A percentile compares a stretch with the other conserved stretches of the same genome.
phyloP scores from a whole-genome alignment of 2,329 filamentous ascomycete genomes.

The Aspergillus proliferans region DNA sequence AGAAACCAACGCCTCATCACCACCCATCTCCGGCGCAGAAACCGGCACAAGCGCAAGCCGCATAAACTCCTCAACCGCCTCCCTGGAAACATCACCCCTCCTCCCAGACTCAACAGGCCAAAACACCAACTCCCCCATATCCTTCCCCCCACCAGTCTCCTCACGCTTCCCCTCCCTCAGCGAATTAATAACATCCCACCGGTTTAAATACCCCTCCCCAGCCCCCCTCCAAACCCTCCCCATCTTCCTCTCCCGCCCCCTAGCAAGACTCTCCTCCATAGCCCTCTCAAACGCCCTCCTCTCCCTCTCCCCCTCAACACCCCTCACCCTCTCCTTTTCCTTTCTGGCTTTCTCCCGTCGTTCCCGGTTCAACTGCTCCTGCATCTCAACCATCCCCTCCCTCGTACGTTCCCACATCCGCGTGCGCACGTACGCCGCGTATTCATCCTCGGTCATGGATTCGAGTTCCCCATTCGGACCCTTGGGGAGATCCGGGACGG shows the following conservation, averaged over 20 bases:
- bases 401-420: conserved; percentile 97
- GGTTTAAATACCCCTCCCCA: conserved; percentile 59
- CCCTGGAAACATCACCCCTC: conserved; percentile 50
- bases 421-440: conserved; percentile 73
- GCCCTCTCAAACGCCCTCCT: conserved; percentile 49
- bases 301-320: conserved; percentile 41
- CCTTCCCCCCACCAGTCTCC: conserved; percentile 3
- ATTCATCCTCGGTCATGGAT: conserved; percentile 87
- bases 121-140: conserved; percentile 46
- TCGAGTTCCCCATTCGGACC: conserved; percentile 58
- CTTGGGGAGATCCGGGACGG: conserved; percentile 43
- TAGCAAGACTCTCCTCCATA: conserved; percentile 63
- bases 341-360: conserved; percentile 39
- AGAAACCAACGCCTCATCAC: conserved; percentile 36
- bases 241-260: conserved; percentile 57
- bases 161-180: conserved; percentile 6
- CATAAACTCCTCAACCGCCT: conserved; percentile 65
- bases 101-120: conserved; percentile 69
- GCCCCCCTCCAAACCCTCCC: conserved; percentile 44
- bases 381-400: conserved; percentile 73
- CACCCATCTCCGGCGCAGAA: conserved; percentile 4
- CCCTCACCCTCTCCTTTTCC: conserved; percentile 56
- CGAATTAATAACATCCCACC: conserved; percentile 54
- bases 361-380: conserved; percentile 55
- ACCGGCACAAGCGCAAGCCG: conserved; percentile 42